Percentiles rank a stretch among this genome's conserved stretches.
Evolutionary conservation across 1,284 basidiomycete species (phyloP).

Genomic region (Exobasidium cylindrosporum): DNA sequence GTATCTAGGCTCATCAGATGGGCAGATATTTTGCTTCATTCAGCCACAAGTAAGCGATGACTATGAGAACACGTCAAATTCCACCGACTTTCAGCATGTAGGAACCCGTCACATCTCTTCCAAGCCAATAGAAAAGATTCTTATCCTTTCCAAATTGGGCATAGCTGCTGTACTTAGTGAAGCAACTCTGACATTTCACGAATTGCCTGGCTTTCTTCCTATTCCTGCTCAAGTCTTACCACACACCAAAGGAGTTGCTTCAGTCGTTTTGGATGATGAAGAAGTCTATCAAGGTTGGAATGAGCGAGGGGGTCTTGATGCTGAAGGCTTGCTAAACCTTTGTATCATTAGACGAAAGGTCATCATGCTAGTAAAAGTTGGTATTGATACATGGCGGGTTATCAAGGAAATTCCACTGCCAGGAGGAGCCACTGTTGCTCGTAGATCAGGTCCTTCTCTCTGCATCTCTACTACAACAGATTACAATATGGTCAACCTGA

Average conservation of each 20-base stretch:
- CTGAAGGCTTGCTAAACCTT: slow-evolving; percentile 27
- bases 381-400: slow-evolving; percentile 25
- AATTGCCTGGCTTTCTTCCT: slow-evolving; percentile 19
- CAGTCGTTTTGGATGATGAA: slow-evolving; percentile 26
- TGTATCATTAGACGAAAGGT: slow-evolving; percentile 45
- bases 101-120: slow-evolving; percentile 11
- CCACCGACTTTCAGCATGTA: slow-evolving; percentile 15
- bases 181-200: slow-evolving; percentile 23
- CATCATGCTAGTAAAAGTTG: slow-evolving; percentile 40
- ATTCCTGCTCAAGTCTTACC: slow-evolving; percentile 12
- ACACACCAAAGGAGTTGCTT: slow-evolving; percentile 22
- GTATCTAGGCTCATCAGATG: slow-evolving; percentile 41
- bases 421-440: slow-evolving; percentile 45
- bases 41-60: neutral
- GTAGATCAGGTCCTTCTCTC: slow-evolving; percentile 39
- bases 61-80: neutral
- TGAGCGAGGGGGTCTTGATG: slow-evolving; percentile 3
- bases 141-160: slow-evolving; percentile 13
- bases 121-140: slow-evolving; percentile 22
- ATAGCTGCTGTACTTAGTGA: slow-evolving; percentile 26
- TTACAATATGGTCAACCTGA: slow-evolving; percentile 46
- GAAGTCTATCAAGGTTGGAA: slow-evolving; percentile 6
- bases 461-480: slow-evolving; percentile 47
- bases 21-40: slow-evolving; percentile 15
- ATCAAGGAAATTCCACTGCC: slow-evolving; percentile 45